phyloP scores from a whole-genome alignment of 768 basidiomycete genomes.

The Russula sp. region DNA sequence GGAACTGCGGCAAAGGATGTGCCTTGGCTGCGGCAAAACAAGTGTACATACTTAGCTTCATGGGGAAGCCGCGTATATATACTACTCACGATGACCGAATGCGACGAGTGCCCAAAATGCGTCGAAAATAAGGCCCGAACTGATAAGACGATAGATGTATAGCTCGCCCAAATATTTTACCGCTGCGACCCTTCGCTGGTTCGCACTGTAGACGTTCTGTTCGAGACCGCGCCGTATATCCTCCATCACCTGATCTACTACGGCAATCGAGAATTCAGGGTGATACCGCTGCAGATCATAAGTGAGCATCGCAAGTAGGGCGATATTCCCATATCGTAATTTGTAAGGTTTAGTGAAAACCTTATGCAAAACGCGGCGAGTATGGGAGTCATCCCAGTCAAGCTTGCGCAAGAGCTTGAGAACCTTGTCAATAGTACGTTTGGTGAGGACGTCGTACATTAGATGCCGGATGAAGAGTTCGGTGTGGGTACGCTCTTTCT shows the following conservation, averaged over 20 bases:
- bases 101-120: conserved; percentile 91
- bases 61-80: conserved; percentile 6
- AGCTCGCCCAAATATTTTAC: conserved; percentile 96
- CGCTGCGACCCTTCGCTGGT: conserved; percentile 87
- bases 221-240: conserved; percentile 89
- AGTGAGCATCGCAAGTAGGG: conserved; percentile 88
- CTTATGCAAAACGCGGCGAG: conserved; percentile 69
- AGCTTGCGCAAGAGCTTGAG: conserved; percentile 89
- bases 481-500: conserved; percentile 80
- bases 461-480: conserved; percentile 95
- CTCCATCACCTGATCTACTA: conserved; percentile 94
- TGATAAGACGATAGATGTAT: conserved; percentile 92
- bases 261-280: conserved; percentile 78
- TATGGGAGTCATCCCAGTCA: conserved; percentile 81
- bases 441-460: conserved; percentile 89
- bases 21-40: conserved; percentile 65
- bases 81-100: conserved; percentile 86
- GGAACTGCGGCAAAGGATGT: conserved; percentile 74
- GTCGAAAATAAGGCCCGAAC: conserved; percentile 88
- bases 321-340: conserved; percentile 87
- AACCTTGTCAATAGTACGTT: conserved; percentile 95
- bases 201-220: conserved; percentile 91
- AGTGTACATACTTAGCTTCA: not conserved
- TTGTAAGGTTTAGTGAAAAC: conserved; percentile 99
- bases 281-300: conserved; percentile 94